Conservation (phyloP, 148 eudicot genomes). For the Amaranthus cruentus region DNA sequence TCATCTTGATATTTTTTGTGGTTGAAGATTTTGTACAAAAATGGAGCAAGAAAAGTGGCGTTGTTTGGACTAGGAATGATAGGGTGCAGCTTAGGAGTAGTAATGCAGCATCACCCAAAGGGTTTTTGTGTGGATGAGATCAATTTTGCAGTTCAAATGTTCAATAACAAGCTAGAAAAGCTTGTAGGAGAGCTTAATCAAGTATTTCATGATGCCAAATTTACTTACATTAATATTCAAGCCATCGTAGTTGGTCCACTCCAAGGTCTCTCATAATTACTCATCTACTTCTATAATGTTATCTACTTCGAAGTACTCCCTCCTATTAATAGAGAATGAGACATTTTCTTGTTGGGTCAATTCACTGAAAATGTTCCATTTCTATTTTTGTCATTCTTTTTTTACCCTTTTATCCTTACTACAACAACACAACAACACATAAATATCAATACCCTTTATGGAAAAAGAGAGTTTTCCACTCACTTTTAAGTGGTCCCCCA, state of each 20-base stretch:
- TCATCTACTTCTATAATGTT: neutral
- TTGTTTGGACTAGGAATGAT: constrained; percentile 21
- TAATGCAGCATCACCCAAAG: neutral
- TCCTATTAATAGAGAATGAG: too few species aligned
- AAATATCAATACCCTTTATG: too few species aligned
- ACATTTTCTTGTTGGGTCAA: too few species aligned
- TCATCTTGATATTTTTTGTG: neutral
- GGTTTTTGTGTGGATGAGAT: constrained; percentile 14
- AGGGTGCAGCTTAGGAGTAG: constrained; percentile 19
- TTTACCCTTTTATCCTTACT: too few species aligned
- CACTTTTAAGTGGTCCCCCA: too few species aligned
- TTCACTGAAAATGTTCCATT: too few species aligned
- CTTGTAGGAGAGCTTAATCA: constrained; percentile 17
- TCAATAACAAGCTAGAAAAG: constrained; percentile 15
- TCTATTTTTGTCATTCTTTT: too few species aligned
- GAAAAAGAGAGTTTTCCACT: too few species aligned
- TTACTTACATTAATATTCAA: constrained; percentile 14
- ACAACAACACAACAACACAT: too few species aligned
- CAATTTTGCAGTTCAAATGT: constrained; percentile 9
- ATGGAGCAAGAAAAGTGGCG: constrained; percentile 30
- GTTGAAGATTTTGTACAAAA: constrained; percentile 18
- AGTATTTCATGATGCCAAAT: neutral
- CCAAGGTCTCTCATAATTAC: constrained; percentile 6
- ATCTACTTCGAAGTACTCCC: too few species aligned
- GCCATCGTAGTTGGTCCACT: constrained; percentile 2